Conservation (phyloP, 306 rosid species). For the Vigna angularis region DNA sequence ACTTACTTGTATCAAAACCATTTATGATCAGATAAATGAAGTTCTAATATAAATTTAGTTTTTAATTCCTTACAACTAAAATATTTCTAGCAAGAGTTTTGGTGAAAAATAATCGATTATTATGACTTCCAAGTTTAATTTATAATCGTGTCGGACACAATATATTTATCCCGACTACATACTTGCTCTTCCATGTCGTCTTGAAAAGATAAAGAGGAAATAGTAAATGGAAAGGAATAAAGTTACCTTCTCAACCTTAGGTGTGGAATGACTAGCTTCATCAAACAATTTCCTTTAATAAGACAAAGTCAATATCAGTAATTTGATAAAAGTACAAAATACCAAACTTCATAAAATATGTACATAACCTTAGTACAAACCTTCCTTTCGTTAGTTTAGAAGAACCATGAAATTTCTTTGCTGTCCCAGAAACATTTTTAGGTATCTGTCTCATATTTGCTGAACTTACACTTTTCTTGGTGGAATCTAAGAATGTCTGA, state of each 20-base stretch:
- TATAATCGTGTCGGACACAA: background rate
- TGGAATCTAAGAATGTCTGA: conserved; percentile 37
- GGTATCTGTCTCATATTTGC: conserved; percentile 49
- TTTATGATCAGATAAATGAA: conserved; percentile 2
- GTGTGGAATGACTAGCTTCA: conserved; percentile 49
- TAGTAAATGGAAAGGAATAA: conserved; percentile 1
- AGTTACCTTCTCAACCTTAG: conserved; percentile 70
- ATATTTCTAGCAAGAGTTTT: background rate
- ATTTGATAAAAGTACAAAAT: background rate
- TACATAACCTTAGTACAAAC: conserved; percentile 46
- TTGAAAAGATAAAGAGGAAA: background rate
- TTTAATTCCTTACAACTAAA: conserved; percentile 12
- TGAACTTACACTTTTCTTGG: conserved; percentile 53
- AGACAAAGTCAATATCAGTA: conserved; percentile 15
- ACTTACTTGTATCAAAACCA: conserved; percentile 44
- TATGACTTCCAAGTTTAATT: conserved; percentile 26
- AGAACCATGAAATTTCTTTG: conserved; percentile 56
- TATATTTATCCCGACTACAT: conserved; percentile 2
- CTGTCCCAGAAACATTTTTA: conserved; percentile 48
- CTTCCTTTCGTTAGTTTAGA: conserved; percentile 65
- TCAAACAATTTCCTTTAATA: conserved; percentile 77
- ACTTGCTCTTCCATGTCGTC: conserved; percentile 10
- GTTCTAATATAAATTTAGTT: background rate
- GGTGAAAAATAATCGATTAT: background rate
- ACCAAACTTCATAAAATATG: conserved; percentile 31